Evolutionary conservation across 1,139 yeast genomes (phyloP).

Genomic region (Meyerozyma guilliermondii): DNA sequence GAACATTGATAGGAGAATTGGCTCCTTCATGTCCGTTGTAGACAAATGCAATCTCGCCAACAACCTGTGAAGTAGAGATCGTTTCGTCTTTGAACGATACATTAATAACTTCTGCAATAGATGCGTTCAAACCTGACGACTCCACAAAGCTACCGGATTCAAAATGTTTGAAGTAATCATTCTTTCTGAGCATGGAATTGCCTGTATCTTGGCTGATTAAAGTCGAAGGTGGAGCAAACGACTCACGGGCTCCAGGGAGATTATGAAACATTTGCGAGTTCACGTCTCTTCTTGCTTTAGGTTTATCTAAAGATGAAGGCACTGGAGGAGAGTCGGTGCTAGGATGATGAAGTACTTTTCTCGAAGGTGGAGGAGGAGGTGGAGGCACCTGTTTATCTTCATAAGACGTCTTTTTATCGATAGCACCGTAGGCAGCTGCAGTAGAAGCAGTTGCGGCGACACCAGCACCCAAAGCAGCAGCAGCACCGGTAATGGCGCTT

Average conservation of each 20-base stretch:
- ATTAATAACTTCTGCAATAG: constrained; percentile 77
- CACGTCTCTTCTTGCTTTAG: constrained; percentile 36
- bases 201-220: constrained; percentile 31
- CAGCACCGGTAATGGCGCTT: constrained; percentile 3
- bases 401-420: neutral
- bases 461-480: constrained; percentile 4
- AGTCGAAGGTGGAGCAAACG: constrained; percentile 18
- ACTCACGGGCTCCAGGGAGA: constrained; percentile 39
- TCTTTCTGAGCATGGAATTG: constrained; percentile 25
- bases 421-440: constrained; percentile 4
- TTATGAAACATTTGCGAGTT: constrained; percentile 53
- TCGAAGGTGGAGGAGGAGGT: constrained; percentile 73
- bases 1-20: constrained; percentile 17
- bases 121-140: constrained; percentile 64
- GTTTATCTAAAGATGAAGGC: constrained; percentile 3
- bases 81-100: constrained; percentile 68
- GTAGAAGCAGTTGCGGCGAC: constrained; percentile 5
- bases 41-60: constrained; percentile 79
- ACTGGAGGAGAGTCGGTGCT: constrained; percentile 4
- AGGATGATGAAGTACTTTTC: constrained; percentile 42
- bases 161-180: constrained; percentile 43
- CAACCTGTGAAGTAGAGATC: constrained; percentile 50
- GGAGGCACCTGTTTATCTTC: constrained; percentile 12
- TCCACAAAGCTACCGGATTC: constrained; percentile 32
- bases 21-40: constrained; percentile 33